A percentile compares a stretch with the other conserved stretches of the same genome.
Evolutionary conservation across 2,329 filamentous ascomycete genomes (phyloP).

Genomic region (Xylariaceae sp.): DNA sequence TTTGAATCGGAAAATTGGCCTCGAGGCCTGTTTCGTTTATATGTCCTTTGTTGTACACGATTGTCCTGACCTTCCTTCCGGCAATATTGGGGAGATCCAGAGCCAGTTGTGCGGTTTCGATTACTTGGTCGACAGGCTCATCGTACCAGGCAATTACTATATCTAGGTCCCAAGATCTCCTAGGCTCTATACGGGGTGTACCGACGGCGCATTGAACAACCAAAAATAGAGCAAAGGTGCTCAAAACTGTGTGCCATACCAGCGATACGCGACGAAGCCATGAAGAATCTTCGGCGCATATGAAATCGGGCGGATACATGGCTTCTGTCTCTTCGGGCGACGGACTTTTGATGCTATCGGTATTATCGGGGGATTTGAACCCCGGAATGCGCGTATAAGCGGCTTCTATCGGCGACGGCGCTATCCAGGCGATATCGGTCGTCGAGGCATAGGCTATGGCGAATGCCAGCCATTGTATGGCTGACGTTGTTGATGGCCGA

Average conservation of each 20-base stretch:
- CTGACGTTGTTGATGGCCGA: slow-evolving; percentile 16
- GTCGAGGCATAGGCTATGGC: slow-evolving; percentile 15
- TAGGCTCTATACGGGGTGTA: slow-evolving; percentile 6
- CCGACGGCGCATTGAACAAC: slow-evolving; percentile 10
- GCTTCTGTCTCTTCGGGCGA: slow-evolving; percentile 14
- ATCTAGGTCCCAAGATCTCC: slow-evolving; percentile 17
- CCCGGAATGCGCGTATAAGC: slow-evolving; percentile 11
- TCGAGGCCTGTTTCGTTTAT: slow-evolving; percentile 18
- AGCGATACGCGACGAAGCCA: slow-evolving; percentile 9
- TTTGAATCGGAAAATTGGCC: slow-evolving; percentile 11
- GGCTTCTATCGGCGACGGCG: not conserved
- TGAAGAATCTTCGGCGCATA: not conserved
- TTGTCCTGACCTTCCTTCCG: slow-evolving; percentile 16
- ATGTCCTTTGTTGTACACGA: slow-evolving; percentile 20
- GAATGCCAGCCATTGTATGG: slow-evolving; percentile 16
- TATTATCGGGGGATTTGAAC: slow-evolving; percentile 7
- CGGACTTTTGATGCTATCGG: slow-evolving; percentile 11
- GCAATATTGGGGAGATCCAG: slow-evolving; percentile 15
- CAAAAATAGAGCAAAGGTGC: slow-evolving; percentile 10
- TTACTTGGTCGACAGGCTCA: slow-evolving; percentile 19
- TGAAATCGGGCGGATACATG: slow-evolving; percentile 2
- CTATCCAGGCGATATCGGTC: slow-evolving; percentile 8
- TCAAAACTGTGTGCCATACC: slow-evolving; percentile 13
- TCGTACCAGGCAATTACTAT: slow-evolving; percentile 22
- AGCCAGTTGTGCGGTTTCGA: slow-evolving; percentile 14